Conservation (phyloP, 176 grass and related monocot genomes). For the Echinochloa phyllopogon region DNA sequence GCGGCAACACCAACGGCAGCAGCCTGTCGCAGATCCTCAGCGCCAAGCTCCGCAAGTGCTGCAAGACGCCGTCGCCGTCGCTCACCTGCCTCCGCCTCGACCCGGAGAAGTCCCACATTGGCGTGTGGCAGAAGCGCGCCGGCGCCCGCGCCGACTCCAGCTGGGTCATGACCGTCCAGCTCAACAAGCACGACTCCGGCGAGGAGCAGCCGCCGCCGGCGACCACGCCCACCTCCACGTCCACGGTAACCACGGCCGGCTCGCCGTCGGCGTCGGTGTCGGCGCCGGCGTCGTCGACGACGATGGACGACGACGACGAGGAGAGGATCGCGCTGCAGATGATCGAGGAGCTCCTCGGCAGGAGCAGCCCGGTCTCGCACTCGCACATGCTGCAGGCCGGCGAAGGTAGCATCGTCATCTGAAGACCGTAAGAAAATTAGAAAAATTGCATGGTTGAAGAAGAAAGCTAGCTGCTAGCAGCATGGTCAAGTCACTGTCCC, state of each 20-base stretch:
- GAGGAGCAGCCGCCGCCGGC: not conserved
- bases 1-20: conserved; percentile 7
- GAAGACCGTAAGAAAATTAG: conserved; percentile 12
- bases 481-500: conserved; percentile 51
- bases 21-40: conserved; percentile 92
- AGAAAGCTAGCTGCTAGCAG: not conserved
- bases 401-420: conserved; percentile 61
- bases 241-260: not conserved
- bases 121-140: conserved; percentile 99
- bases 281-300: not conserved
- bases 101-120: conserved; percentile 97
- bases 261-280: conserved; percentile 35
- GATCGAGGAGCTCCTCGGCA: conserved; percentile 95
- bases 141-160: conserved; percentile 87
- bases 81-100: conserved; percentile 98
- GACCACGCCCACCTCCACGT: conserved; percentile 23
- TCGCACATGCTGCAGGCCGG: conserved; percentile 48
- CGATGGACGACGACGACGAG: conserved; percentile 86
- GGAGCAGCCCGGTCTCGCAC: conserved; percentile 62
- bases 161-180: conserved; percentile 98
- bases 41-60: conserved; percentile 96
- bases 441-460: conserved; percentile 40
- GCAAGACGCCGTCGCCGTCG: conserved; percentile 89
- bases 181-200: conserved; percentile 59
- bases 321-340: conserved; percentile 94